phyloP scores from a whole-genome alignment of 352 stramenopile species.

The Vaucheria bursata region DNA sequence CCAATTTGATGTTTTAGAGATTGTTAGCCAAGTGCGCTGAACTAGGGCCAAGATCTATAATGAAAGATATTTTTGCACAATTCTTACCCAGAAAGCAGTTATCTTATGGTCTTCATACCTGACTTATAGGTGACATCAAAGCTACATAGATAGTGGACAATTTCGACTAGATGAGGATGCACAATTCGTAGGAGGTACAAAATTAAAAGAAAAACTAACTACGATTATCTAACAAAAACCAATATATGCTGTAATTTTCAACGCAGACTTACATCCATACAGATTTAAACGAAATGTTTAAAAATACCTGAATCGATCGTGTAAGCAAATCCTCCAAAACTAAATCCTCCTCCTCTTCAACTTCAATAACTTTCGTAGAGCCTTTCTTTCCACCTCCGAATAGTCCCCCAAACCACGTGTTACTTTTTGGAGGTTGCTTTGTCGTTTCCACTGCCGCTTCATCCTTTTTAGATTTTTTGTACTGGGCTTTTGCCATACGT shows the following conservation, averaged over 20 bases:
- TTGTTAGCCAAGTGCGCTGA: too few species aligned
- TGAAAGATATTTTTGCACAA: too few species aligned
- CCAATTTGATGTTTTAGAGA: too few species aligned
- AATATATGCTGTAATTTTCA: not conserved
- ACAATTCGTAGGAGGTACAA: not conserved
- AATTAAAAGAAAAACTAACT: not conserved
- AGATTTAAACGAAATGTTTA: not conserved
- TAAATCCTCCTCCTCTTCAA: conserved; percentile 29
- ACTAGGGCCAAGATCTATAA: too few species aligned
- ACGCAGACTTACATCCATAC: not conserved
- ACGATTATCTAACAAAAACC: not conserved
- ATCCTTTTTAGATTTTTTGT: not conserved
- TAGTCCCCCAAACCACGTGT: not conserved
- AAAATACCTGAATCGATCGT: not conserved
- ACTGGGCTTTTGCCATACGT: conserved; percentile 14
- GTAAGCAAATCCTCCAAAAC: conserved; percentile 21
- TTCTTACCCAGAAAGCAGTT: too few species aligned
- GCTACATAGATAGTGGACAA: not conserved
- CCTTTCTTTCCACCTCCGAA: conserved; percentile 9
- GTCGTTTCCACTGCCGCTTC: conserved; percentile 17
- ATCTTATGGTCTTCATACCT: not conserved
- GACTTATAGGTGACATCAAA: not conserved
- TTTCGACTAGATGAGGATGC: not conserved
- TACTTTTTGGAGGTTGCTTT: conserved; percentile 4
- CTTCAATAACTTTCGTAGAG: not conserved